Conservation (phyloP, 768 basidiomycete species). For the Hericium coralloides region DNA sequence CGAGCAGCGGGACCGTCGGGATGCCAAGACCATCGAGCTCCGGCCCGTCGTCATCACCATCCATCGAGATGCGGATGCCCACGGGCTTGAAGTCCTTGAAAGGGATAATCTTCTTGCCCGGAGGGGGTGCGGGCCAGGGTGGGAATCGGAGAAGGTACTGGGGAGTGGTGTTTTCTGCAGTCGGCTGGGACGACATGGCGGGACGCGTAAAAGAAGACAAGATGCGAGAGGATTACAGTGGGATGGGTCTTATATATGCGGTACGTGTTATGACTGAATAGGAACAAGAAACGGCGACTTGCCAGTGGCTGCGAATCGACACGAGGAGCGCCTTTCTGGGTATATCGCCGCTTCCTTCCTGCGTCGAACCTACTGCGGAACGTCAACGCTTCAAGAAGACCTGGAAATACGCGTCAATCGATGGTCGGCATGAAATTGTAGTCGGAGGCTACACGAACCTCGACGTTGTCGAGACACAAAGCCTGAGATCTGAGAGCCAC, state of each 20-base stretch:
- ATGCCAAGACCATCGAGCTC: slow-evolving; percentile 64
- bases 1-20: slow-evolving; percentile 47
- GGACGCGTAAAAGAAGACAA: not conserved
- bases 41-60: slow-evolving; percentile 23
- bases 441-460: no score
- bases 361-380: no score
- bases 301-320: not conserved
- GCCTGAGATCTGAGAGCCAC: no score
- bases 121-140: slow-evolving; percentile 38
- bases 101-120: slow-evolving; percentile 39
- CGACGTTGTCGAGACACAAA: no score
- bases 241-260: not conserved
- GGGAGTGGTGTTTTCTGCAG: not conserved
- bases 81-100: slow-evolving; percentile 48
- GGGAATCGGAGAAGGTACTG: slow-evolving; percentile 27
- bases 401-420: no score
- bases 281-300: not conserved
- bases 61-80: slow-evolving; percentile 47
- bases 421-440: no score
- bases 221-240: not conserved
- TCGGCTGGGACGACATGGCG: not conserved
- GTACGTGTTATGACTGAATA: not conserved
- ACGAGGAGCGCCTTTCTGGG: no score
- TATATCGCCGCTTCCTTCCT: no score
- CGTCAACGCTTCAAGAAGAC: no score